Evolutionary conservation across 306 rosid species (phyloP).

Genomic region (Biancaea sappan): DNA sequence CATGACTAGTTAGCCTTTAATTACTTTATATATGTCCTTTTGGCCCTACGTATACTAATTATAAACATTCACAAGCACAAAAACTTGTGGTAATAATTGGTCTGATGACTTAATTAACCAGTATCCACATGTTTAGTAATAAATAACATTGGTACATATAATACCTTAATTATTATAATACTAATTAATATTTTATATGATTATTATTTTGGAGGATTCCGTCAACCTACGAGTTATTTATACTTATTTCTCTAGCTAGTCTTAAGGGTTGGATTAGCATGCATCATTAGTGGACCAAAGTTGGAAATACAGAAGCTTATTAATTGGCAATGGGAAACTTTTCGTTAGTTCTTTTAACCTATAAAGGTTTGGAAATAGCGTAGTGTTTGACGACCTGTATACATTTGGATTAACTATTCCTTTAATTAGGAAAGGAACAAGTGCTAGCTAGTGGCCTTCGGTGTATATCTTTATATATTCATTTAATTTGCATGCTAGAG

Average conservation of each 20-base stretch:
- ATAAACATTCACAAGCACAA: slow-evolving; percentile 34
- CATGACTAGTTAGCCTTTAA: slow-evolving; percentile 23
- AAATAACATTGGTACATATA: background rate
- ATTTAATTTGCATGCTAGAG: background rate
- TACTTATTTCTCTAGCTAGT: background rate
- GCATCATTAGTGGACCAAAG: slow-evolving; percentile 47
- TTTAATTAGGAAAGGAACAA: slow-evolving; percentile 13
- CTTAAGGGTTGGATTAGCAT: slow-evolving; percentile 37
- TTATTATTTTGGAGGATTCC: slow-evolving; percentile 34
- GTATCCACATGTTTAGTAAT: background rate
- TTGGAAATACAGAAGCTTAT: slow-evolving; percentile 38
- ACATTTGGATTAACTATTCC: slow-evolving; percentile 31
- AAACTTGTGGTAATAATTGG: slow-evolving; percentile 26
- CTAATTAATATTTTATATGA: background rate
- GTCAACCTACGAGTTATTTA: slow-evolving; percentile 26
- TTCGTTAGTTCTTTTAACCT: slow-evolving; percentile 24
- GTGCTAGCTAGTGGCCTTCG: slow-evolving; percentile 5
- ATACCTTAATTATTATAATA: background rate
- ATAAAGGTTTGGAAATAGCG: slow-evolving; percentile 15
- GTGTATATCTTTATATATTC: background rate
- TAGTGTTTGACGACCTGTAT: slow-evolving; percentile 47
- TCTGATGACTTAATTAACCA: background rate
- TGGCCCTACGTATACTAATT: background rate
- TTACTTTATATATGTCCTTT: background rate
- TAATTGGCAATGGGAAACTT: slow-evolving; percentile 36